Conservation (phyloP, 495 filamentous ascomycete genomes). For the Cudoniella acicularis region DNA sequence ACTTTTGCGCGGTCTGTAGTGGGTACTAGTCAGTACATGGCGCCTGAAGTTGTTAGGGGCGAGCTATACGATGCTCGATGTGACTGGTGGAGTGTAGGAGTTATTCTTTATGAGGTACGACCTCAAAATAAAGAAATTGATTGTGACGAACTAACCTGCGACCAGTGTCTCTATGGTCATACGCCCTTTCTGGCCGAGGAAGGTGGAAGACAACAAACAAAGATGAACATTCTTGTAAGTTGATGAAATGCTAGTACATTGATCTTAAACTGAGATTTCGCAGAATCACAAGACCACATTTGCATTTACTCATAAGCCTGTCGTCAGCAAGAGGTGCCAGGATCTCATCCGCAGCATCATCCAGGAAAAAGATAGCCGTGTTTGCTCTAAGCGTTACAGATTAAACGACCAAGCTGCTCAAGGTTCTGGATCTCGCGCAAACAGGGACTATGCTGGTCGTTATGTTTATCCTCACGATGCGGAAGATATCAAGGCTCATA, state of each 20-base stretch:
- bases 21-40: slow-evolving; percentile 97
- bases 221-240: slow-evolving; percentile 72
- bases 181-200: slow-evolving; percentile 86
- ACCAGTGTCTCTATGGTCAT: slow-evolving; percentile 78
- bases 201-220: slow-evolving; percentile 67
- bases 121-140: not conserved
- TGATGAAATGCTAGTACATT: slow-evolving; percentile 2
- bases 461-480: slow-evolving; percentile 78
- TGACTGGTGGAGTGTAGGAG: slow-evolving; percentile 94
- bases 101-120: slow-evolving; percentile 81
- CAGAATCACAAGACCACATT: slow-evolving; percentile 51
- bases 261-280: slow-evolving; percentile 1
- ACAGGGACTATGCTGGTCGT: slow-evolving; percentile 53
- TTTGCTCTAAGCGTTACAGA: slow-evolving; percentile 69
- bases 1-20: slow-evolving; percentile 81
- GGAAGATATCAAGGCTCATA: slow-evolving; percentile 73
- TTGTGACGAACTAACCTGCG: slow-evolving; percentile 47
- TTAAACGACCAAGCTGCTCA: slow-evolving; percentile 3
- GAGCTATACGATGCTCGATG: slow-evolving; percentile 85
- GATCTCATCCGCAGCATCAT: slow-evolving; percentile 75
- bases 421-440: slow-evolving; percentile 11
- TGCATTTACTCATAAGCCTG: slow-evolving; percentile 60
- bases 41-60: slow-evolving; percentile 84
- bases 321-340: slow-evolving; percentile 58
- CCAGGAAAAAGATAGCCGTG: slow-evolving; percentile 68